A percentile compares a stretch with the other conserved stretches of the same genome.
These are phyloP conservation scores for Chlorencoelia australis DNA, from an alignment of 2,329 filamentous ascomycete species.

Conservation along the genomic window DNA sequence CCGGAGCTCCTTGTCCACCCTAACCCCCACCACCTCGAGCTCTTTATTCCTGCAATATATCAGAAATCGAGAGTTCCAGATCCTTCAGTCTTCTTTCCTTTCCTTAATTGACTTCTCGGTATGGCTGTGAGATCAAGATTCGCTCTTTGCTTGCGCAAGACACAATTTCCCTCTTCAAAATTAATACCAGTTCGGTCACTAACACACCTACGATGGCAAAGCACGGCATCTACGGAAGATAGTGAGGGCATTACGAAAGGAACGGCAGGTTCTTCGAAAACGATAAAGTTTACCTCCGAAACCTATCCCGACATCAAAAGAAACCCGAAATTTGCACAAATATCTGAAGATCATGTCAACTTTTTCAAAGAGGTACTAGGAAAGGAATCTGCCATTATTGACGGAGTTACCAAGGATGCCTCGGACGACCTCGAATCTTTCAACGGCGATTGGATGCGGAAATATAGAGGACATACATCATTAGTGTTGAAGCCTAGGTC, in stretches of 20 bases:
- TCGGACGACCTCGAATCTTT: slow-evolving; percentile 78
- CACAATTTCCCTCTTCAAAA: slow-evolving; percentile 15
- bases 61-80: too few relatives aligned
- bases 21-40: too few relatives aligned
- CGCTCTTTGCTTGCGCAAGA: slow-evolving; percentile 19
- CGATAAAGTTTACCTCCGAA: slow-evolving; percentile 71
- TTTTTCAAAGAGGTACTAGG: slow-evolving; percentile 78
- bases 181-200: slow-evolving; percentile 12
- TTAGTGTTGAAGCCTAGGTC: slow-evolving; percentile 78
- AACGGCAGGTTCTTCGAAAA: slow-evolving; percentile 27
- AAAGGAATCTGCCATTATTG: slow-evolving; percentile 68
- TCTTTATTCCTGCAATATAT: too few relatives aligned
- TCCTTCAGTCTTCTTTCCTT: neutral
- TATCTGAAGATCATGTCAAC: slow-evolving; percentile 71
- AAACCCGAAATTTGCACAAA: slow-evolving; percentile 60
- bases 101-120: slow-evolving; percentile 3
- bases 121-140: slow-evolving; percentile 23
- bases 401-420: slow-evolving; percentile 67
- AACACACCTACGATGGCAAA: slow-evolving; percentile 21
- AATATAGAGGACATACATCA: slow-evolving; percentile 84
- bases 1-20: too few relatives aligned
- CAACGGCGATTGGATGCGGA: slow-evolving; percentile 98
- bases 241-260: slow-evolving; percentile 21
- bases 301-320: slow-evolving; percentile 77
- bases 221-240: slow-evolving; percentile 23